Evolutionary conservation across 2,329 filamentous ascomycete genomes (phyloP).

Genomic region (Dothiorella sarmentorum): DNA sequence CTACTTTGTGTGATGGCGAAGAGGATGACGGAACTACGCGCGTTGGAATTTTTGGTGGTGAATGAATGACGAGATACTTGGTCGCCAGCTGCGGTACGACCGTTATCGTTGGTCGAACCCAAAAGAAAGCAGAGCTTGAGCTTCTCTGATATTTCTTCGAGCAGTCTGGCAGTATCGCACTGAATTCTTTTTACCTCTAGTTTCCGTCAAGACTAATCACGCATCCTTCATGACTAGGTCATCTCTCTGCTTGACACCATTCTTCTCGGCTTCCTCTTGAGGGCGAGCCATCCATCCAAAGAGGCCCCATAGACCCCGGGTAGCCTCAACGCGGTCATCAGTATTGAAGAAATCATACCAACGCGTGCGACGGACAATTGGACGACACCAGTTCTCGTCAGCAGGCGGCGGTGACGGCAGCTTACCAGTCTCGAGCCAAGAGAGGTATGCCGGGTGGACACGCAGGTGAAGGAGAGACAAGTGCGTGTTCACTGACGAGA

Average conservation of each 20-base stretch:
- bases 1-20: background rate
- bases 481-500: slow-evolving; percentile 62
- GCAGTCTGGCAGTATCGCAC: background rate
- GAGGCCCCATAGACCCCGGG: slow-evolving; percentile 56
- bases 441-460: slow-evolving; percentile 55
- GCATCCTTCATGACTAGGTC: slow-evolving; percentile 10
- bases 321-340: slow-evolving; percentile 53
- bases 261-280: background rate
- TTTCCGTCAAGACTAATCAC: background rate
- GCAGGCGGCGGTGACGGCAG: slow-evolving; percentile 20
- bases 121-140: background rate
- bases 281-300: slow-evolving; percentile 35
- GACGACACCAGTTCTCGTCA: slow-evolving; percentile 46
- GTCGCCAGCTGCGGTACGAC: no score
- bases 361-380: slow-evolving; percentile 52
- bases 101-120: background rate
- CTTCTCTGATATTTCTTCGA: background rate
- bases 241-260: background rate
- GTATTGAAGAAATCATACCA: slow-evolving; percentile 59
- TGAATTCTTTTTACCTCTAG: background rate
- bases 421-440: slow-evolving; percentile 49
- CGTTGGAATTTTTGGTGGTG: background rate
- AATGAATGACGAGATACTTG: background rate
- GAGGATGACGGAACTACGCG: no score
- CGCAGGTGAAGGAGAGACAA: slow-evolving; percentile 57